Percentiles rank a stretch among this genome's conserved stretches.
These are phyloP conservation scores for Pseudonectria buxi DNA, from an alignment of 2,329 filamentous ascomycete genomes.

Conservation along the genomic window DNA sequence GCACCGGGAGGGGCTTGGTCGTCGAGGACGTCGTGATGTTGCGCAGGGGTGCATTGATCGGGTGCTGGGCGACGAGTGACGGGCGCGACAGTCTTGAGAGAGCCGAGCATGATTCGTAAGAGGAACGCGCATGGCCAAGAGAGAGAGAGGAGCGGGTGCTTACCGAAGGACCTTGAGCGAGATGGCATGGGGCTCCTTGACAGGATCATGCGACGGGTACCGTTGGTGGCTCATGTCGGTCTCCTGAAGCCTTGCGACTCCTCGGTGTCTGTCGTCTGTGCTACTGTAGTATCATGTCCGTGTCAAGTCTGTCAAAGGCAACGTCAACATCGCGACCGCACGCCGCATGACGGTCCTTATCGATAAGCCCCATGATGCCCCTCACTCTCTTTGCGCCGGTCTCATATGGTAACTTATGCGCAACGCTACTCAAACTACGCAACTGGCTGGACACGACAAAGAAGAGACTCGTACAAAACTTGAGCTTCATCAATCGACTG, in stretches of 20 bases:
- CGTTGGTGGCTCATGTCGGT: constrained; percentile 50
- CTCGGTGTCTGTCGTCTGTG: too few relatives aligned
- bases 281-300: too few relatives aligned
- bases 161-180: constrained; percentile 71
- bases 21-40: constrained; percentile 33
- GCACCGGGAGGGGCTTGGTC: constrained; percentile 33
- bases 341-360: constrained; percentile 1
- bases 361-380: constrained; percentile 2
- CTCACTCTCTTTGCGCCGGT: too few relatives aligned
- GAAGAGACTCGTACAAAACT: too few relatives aligned
- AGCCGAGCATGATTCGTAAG: constrained; percentile 4
- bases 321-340: too few relatives aligned
- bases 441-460: too few relatives aligned
- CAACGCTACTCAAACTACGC: too few relatives aligned
- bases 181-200: constrained; percentile 71
- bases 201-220: constrained; percentile 48
- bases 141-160: constrained; percentile 6
- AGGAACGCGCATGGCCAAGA: not conserved
- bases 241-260: constrained; percentile 1
- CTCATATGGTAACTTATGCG: too few relatives aligned
- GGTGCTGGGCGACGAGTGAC: constrained; percentile 64
- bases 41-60: constrained; percentile 42
- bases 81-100: constrained; percentile 70
- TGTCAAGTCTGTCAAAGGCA: too few relatives aligned
- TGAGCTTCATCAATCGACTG: too few relatives aligned